These are phyloP conservation scores for Leishmania braziliensis DNA, from an alignment of 208 protist genomes.

Conservation along the genomic window DNA sequence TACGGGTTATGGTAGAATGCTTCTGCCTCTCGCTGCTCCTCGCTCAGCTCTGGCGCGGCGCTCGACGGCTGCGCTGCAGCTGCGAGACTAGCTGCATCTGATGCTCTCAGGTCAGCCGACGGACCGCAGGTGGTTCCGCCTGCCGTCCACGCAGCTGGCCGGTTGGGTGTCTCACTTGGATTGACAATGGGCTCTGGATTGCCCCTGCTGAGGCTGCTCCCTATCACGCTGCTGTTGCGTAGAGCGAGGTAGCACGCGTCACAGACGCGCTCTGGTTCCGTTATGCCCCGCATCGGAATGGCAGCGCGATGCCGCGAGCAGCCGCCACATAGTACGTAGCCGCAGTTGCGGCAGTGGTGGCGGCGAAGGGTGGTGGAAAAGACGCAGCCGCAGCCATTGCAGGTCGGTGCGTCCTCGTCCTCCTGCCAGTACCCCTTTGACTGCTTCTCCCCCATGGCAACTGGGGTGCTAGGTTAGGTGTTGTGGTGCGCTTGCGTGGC, in stretches of 20 bases:
- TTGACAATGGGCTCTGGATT: not conserved
- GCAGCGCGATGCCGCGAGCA: conserved; percentile 70
- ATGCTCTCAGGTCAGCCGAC: not conserved
- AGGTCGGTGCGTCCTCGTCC: conserved; percentile 81
- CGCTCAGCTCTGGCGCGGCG: conserved; percentile 7
- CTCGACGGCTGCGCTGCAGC: not conserved
- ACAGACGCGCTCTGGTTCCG: conserved; percentile 70
- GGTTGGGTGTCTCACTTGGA: conserved; percentile 11
- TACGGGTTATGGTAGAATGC: conserved; percentile 33
- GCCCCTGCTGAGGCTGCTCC: conserved; percentile 20
- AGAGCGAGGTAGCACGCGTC: conserved; percentile 66
- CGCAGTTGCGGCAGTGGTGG: conserved; percentile 95
- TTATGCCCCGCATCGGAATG: conserved; percentile 58
- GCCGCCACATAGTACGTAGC: conserved; percentile 90
- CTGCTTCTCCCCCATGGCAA: conserved; percentile 52
- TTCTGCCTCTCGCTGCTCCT: conserved; percentile 22
- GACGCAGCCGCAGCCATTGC: conserved; percentile 66
- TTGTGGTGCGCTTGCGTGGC: not conserved
- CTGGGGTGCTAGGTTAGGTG: not conserved
- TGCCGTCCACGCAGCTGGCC: not conserved
- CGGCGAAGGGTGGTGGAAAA: conserved; percentile 83
- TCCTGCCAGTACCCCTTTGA: conserved; percentile 86
- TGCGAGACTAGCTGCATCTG: not conserved
- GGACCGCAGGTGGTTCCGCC: conserved; percentile 7
- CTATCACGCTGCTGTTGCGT: conserved; percentile 26